phyloP scores from a whole-genome alignment of 78 protist genomes.

The Chrysochromulina parva region DNA sequence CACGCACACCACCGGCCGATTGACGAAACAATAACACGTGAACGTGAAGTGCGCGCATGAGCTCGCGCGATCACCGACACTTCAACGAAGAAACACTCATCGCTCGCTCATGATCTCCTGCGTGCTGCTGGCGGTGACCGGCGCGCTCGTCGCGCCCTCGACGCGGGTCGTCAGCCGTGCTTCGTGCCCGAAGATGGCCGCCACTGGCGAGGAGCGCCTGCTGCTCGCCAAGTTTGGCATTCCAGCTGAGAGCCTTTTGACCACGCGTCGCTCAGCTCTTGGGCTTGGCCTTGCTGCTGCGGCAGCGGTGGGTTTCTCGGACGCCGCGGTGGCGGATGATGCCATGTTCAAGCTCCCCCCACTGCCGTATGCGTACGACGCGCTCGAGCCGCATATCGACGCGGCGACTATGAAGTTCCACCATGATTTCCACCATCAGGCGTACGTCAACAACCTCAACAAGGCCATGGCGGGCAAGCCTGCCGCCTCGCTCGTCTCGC shows the following conservation, averaged over 20 bases:
- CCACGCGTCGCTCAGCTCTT: not conserved
- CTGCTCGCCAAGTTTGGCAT: not conserved
- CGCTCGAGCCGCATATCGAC: conserved; percentile 41
- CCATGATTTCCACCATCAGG: conserved; percentile 45
- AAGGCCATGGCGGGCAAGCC: conserved; percentile 29
- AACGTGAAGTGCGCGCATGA: too few species aligned
- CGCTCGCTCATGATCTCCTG: too few species aligned
- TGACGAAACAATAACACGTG: too few species aligned
- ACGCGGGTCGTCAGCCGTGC: not conserved
- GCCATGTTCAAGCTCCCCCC: conserved; percentile 29
- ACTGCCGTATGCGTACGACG: conserved; percentile 31
- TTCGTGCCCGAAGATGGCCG: not conserved
- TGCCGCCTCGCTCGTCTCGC: not conserved
- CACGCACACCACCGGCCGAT: too few species aligned
- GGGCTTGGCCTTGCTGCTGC: not conserved
- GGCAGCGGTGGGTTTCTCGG: not conserved
- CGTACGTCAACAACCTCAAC: conserved; percentile 36
- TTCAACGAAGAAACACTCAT: too few species aligned
- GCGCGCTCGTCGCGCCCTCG: not conserved
- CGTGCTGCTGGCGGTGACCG: too few species aligned
- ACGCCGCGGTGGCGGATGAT: not conserved
- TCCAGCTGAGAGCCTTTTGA: not conserved
- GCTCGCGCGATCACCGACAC: too few species aligned
- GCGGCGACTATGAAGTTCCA: conserved; percentile 44
- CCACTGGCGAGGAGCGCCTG: not conserved